Evolutionary conservation across 2,329 filamentous ascomycete species (phyloP).

Genomic region (Byssoonygena ceratinophila): DNA sequence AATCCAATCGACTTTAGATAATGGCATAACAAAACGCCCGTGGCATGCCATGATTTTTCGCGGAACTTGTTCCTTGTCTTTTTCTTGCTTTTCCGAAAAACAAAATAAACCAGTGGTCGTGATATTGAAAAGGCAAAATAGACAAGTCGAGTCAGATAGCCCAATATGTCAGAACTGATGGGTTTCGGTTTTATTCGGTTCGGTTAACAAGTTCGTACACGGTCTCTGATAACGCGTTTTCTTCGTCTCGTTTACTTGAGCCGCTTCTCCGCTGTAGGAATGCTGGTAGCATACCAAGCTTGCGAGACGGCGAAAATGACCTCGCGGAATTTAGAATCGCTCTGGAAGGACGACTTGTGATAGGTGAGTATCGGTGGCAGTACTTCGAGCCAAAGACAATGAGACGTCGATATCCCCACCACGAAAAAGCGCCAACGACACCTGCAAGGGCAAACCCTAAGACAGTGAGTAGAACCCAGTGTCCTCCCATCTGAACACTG

Average conservation of each 20-base stretch:
- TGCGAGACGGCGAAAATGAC: constrained; percentile 28
- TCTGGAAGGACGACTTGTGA: constrained; percentile 14
- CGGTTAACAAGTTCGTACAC: constrained; percentile 29
- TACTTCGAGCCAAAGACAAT: constrained; percentile 34
- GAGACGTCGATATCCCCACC: constrained; percentile 43
- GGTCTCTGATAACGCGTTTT: constrained; percentile 26
- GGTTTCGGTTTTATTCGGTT: background rate
- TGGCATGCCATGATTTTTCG: constrained; percentile 4
- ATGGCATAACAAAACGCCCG: constrained; percentile 6
- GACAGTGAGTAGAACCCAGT: constrained; percentile 47
- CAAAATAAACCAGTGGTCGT: background rate
- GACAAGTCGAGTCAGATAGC: background rate
- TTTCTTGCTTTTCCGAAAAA: no score
- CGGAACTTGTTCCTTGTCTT: background rate
- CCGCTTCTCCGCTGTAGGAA: constrained; percentile 31
- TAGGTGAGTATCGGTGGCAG: constrained; percentile 31
- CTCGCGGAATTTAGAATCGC: constrained; percentile 6
- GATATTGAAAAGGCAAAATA: background rate
- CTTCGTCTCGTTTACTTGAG: constrained; percentile 33
- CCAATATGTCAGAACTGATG: background rate
- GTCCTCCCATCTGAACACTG: constrained; percentile 41
- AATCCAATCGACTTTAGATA: background rate
- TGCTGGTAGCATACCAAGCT: constrained; percentile 27
- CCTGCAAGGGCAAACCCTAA: constrained; percentile 42
- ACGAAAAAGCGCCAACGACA: constrained; percentile 39